Conservation (phyloP, 2,329 filamentous ascomycete genomes). For the Simplicillium sp. region DNA sequence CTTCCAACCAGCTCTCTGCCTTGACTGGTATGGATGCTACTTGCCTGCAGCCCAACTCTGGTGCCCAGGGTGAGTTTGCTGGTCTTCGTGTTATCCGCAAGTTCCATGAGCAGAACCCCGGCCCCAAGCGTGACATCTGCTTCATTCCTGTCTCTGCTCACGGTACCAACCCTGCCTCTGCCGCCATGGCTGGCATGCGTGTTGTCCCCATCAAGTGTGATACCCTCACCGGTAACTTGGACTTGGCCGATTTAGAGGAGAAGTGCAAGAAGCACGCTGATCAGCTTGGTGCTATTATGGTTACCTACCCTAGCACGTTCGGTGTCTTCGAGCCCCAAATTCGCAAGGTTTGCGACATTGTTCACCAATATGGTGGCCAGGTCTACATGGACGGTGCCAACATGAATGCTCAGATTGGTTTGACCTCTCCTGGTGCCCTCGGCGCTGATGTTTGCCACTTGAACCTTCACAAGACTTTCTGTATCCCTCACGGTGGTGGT, state of each 20-base stretch:
- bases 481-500: conserved; percentile 91
- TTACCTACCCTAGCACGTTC: conserved; percentile 92
- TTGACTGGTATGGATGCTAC: conserved; percentile 89
- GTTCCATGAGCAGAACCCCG: conserved; percentile 61
- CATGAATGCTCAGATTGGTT: conserved; percentile 95
- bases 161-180: conserved; percentile 91
- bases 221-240: conserved; percentile 76
- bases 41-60: conserved; percentile 89
- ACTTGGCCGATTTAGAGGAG: conserved; percentile 72
- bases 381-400: conserved; percentile 99
- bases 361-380: conserved; percentile 81
- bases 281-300: conserved; percentile 86
- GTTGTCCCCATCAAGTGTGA: conserved; percentile 92
- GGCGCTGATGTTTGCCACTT: conserved; percentile 95
- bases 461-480: conserved; percentile 98
- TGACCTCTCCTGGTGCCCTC: conserved; percentile 90
- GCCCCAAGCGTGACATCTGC: conserved; percentile 77
- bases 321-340: conserved; percentile 89
- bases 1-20: conserved; percentile 66
- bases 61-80: conserved; percentile 90
- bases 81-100: conserved; percentile 82
- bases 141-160: conserved; percentile 92
- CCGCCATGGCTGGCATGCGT: conserved; percentile 91
- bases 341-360: conserved; percentile 74
- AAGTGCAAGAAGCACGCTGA: conserved; percentile 86